Base-by-base conservation (phyloP, 1,284 basidiomycete genomes). In the Volvariella surrecta region DNA sequence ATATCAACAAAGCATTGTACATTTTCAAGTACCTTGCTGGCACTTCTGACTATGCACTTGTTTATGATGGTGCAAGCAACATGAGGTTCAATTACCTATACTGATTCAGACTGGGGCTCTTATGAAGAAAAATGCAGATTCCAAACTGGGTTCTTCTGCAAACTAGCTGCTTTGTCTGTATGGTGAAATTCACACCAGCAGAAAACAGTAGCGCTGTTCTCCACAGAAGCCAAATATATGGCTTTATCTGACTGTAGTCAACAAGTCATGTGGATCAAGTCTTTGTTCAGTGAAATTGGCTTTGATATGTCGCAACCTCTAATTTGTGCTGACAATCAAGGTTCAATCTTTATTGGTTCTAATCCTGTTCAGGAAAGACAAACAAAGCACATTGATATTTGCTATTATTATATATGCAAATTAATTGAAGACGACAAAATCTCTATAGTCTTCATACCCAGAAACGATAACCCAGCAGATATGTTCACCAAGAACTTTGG, bases 311-410 rank as follows among this genome's bases (percentile, higher is more conserved):
- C 28, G 21, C n/a, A 30, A 18, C 38, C 38, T 11, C 44, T 42
- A 1, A 47, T 68, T 24, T 52, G 44, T 49, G 50, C 52, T 13
- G 63, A 71, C 50, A 71, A 70, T 46, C 54, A 64, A 42, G 56
- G 60, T 1, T 51, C 64, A 1, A 56, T 70, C 7, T 48, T 52
- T 19, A 49, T 68, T 7, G 55, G 57, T 1, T 37, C 45, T 2
- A 64, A 66, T 38, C 56, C 63, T 4, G 49, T 58, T 1, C 45
- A 43, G 17, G 54, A 60, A 37, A 17, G 43, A 4, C 44, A 58
- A 0, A 55, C 62, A 7, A 70, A 70, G 48, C 70, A 73, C 50
- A 67, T 71, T 39, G 59, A 69, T 42, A 56, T 68, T 39, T 45
- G 45, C 1, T 58, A 62, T 46, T 67, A 68, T 45, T 63, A 52